Conservation (phyloP, 495 filamentous ascomycete species). For the Delitschia confertaspora region DNA sequence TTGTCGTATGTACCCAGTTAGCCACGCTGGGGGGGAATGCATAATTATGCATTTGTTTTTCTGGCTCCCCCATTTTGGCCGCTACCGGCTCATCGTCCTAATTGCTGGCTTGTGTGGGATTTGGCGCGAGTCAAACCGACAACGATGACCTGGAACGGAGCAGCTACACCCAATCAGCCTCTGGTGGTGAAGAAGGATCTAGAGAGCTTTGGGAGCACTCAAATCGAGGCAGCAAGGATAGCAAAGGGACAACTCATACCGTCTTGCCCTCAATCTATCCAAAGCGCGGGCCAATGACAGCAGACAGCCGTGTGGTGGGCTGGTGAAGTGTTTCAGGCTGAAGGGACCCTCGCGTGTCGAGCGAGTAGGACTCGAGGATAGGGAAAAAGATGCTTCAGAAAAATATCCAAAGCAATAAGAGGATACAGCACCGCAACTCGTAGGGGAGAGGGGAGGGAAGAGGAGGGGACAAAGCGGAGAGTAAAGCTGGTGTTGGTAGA, state of each 20-base stretch:
- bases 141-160: background rate
- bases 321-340: slow-evolving; percentile 22
- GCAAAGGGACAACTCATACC: slow-evolving; percentile 26
- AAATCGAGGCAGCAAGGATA: slow-evolving; percentile 25
- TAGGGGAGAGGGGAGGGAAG: too few species aligned
- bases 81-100: slow-evolving; percentile 21
- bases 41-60: slow-evolving; percentile 14
- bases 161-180: slow-evolving; percentile 24
- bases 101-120: background rate
- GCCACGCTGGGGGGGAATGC: slow-evolving; percentile 22
- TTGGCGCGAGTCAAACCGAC: slow-evolving; percentile 20
- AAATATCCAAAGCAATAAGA: too few species aligned
- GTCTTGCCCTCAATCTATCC: slow-evolving; percentile 10
- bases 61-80: slow-evolving; percentile 22
- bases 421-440: too few species aligned
- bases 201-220: slow-evolving; percentile 15
- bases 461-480: too few species aligned
- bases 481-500: too few species aligned
- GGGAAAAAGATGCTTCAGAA: too few species aligned
- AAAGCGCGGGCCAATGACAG: slow-evolving; percentile 23
- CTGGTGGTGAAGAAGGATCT: slow-evolving; percentile 8
- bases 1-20: slow-evolving; percentile 22
- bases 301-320: slow-evolving; percentile 8
- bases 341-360: slow-evolving; percentile 4
- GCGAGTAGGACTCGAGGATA: background rate